phyloP scores from a whole-genome alignment of 2,329 filamentous ascomycete species.

The Fusarium luffae region DNA sequence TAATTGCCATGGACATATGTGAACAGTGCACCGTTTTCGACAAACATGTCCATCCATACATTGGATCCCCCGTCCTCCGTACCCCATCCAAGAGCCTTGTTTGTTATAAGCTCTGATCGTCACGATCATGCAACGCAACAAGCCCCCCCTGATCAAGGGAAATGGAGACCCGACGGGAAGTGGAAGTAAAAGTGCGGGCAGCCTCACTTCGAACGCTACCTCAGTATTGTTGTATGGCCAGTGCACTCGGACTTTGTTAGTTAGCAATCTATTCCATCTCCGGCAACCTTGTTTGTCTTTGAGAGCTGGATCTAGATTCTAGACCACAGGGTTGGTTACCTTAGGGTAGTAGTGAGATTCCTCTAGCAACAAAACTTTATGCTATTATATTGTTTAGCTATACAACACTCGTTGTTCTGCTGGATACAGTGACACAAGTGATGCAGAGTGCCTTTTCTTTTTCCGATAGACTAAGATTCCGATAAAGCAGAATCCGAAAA shows the following conservation, averaged over 20 bases:
- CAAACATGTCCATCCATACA: not conserved
- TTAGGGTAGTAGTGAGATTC: slow-evolving; percentile 1
- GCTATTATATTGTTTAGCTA: not conserved
- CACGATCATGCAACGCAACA: slow-evolving; percentile 27
- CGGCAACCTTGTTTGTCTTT: slow-evolving; percentile 1
- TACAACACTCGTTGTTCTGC: not conserved
- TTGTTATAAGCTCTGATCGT: slow-evolving; percentile 27
- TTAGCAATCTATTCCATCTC: slow-evolving; percentile 2
- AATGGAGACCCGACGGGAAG: slow-evolving; percentile 14
- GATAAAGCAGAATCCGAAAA: not conserved
- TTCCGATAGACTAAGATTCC: not conserved
- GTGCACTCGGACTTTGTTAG: slow-evolving; percentile 11
- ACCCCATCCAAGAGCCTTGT: slow-evolving; percentile 26
- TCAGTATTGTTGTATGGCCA: slow-evolving; percentile 10
- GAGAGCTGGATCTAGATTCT: slow-evolving; percentile 6
- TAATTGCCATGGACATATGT: slow-evolving; percentile 2
- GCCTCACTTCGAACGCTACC: slow-evolving; percentile 22
- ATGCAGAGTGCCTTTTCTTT: slow-evolving; percentile 10
- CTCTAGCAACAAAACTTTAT: slow-evolving; percentile 1
- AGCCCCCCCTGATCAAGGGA: slow-evolving; percentile 16
- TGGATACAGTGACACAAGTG: not conserved
- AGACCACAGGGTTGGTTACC: not conserved
- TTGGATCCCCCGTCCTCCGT: slow-evolving; percentile 8
- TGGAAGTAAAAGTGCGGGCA: slow-evolving; percentile 6
- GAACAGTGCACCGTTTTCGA: not conserved